These are phyloP conservation scores for Mrakia blollopis DNA, from an alignment of 768 basidiomycete species.

Conservation along the genomic window DNA sequence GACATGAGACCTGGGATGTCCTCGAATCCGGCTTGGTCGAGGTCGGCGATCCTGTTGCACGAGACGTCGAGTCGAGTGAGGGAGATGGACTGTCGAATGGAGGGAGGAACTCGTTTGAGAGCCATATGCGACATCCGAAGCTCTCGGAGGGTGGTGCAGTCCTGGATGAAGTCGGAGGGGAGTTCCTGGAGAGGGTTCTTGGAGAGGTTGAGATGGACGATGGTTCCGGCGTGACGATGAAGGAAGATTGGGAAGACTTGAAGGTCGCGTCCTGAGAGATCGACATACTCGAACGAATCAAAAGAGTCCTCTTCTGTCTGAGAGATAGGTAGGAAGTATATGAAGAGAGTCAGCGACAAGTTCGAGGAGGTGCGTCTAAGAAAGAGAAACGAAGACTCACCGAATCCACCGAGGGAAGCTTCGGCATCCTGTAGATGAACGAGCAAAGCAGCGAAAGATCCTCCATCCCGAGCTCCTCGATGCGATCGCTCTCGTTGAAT, in stretches of 20 bases:
- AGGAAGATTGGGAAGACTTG: slow-evolving; percentile 83
- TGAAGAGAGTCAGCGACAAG: slow-evolving; percentile 45
- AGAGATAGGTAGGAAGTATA: slow-evolving; percentile 50
- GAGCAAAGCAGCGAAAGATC: slow-evolving; percentile 79
- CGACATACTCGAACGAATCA: slow-evolving; percentile 69
- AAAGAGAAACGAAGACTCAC: slow-evolving; percentile 33
- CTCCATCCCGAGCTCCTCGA: slow-evolving; percentile 69
- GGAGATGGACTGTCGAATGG: slow-evolving; percentile 66
- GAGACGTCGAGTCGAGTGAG: slow-evolving; percentile 80
- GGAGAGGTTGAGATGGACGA: slow-evolving; percentile 79
- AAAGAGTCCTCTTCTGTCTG: slow-evolving; percentile 71
- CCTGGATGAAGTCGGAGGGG: slow-evolving; percentile 91
- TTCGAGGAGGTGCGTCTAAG: neutral
- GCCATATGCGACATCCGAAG: slow-evolving; percentile 85
- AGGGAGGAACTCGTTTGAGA: slow-evolving; percentile 85
- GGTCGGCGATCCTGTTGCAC: slow-evolving; percentile 81
- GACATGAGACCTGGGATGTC: slow-evolving; percentile 63
- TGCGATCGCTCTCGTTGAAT: slow-evolving; percentile 67
- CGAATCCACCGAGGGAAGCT: slow-evolving; percentile 43
- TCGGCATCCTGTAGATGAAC: slow-evolving; percentile 72
- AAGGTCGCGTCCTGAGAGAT: slow-evolving; percentile 72
- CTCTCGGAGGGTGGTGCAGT: slow-evolving; percentile 74
- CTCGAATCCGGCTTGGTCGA: slow-evolving; percentile 79
- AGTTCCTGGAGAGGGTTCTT: slow-evolving; percentile 94
- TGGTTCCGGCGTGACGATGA: slow-evolving; percentile 75